Percentiles rank a stretch among this genome's conserved stretches.
Conservation (phyloP, 1,284 basidiomycete genomes). For the Somion occarium region DNA sequence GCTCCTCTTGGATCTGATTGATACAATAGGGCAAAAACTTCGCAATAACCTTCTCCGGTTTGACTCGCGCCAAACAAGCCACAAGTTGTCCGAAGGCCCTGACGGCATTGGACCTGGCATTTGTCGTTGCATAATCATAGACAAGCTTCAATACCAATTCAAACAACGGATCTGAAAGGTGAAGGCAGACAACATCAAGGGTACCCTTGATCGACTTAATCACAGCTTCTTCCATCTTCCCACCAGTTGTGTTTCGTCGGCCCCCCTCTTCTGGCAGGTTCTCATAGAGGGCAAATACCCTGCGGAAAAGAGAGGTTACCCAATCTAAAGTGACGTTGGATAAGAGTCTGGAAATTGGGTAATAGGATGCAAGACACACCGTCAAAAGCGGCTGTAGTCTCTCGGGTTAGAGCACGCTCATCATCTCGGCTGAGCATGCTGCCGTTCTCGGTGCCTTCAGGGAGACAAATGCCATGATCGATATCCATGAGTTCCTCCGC, state of each 20-base stretch:
- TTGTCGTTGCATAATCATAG: conserved; percentile 83
- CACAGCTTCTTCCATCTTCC: conserved; percentile 82
- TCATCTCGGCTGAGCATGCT: conserved; percentile 59
- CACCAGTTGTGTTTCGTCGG: conserved; percentile 75
- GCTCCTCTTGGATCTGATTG: conserved; percentile 79
- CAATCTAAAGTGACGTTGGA: conserved; percentile 54
- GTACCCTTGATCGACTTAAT: conserved; percentile 81
- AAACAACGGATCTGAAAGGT: conserved; percentile 86
- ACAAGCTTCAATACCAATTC: conserved; percentile 84
- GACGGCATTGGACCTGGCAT: conserved; percentile 85
- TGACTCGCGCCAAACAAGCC: conserved; percentile 79
- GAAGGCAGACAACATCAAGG: conserved; percentile 82
- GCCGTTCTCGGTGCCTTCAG: conserved; percentile 51
- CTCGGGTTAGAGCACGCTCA: conserved; percentile 69
- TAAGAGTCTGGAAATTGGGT: conserved; percentile 4
- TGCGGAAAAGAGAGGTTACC: conserved; percentile 84
- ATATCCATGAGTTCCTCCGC: conserved; percentile 52
- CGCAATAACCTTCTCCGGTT: conserved; percentile 73
- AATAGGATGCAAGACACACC: conserved; percentile 37
- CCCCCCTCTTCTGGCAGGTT: conserved; percentile 94
- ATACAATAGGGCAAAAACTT: conserved; percentile 82
- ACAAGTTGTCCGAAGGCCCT: conserved; percentile 89
- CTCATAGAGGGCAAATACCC: conserved; percentile 86
- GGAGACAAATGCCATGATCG: conserved; percentile 36
- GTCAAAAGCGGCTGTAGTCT: conserved; percentile 78